These are phyloP conservation scores for Lasiodiplodia gonubiensis DNA, from an alignment of 2,329 filamentous ascomycete species.

Conservation along the genomic window DNA sequence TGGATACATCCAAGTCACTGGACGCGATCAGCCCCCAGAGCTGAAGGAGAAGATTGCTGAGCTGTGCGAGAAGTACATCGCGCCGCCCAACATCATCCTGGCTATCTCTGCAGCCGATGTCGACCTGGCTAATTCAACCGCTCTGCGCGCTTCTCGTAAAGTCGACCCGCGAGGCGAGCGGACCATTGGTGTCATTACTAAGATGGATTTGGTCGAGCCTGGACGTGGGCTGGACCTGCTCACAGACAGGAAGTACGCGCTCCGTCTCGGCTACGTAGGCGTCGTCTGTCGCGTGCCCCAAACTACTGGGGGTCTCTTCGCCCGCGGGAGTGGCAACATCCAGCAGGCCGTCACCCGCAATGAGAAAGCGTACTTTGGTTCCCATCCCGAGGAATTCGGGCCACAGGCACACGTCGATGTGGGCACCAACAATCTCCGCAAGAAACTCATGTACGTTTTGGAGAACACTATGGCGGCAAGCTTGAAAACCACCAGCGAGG, in stretches of 20 bases:
- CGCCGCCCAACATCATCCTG: slow-evolving; percentile 92
- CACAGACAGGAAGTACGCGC: slow-evolving; percentile 87
- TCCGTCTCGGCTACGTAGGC: slow-evolving; percentile 94
- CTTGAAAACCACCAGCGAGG: slow-evolving; percentile 85
- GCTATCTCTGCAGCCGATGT: slow-evolving; percentile 98
- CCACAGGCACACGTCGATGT: slow-evolving; percentile 73
- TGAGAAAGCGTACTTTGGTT: slow-evolving; percentile 83
- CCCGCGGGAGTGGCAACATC: slow-evolving; percentile 79
- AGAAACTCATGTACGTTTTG: slow-evolving; percentile 95
- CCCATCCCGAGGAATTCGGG: slow-evolving; percentile 82
- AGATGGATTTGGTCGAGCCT: slow-evolving; percentile 96
- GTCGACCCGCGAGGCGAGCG: slow-evolving; percentile 94
- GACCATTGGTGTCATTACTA: slow-evolving; percentile 98
- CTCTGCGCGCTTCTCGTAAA: slow-evolving; percentile 83
- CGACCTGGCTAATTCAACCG: slow-evolving; percentile 94
- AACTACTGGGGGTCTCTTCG: slow-evolving; percentile 73
- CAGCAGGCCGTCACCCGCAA: slow-evolving; percentile 83
- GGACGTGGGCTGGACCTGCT: slow-evolving; percentile 78
- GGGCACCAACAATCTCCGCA: slow-evolving; percentile 84
- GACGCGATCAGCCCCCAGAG: slow-evolving; percentile 86
- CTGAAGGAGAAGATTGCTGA: slow-evolving; percentile 95
- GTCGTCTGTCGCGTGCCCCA: slow-evolving; percentile 84
- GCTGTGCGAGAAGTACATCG: slow-evolving; percentile 97
- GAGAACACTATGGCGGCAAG: slow-evolving; percentile 97
- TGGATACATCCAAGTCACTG: slow-evolving; percentile 95